phyloP scores from a whole-genome alignment of 805 yeast species.

The Pichia manshurica region DNA sequence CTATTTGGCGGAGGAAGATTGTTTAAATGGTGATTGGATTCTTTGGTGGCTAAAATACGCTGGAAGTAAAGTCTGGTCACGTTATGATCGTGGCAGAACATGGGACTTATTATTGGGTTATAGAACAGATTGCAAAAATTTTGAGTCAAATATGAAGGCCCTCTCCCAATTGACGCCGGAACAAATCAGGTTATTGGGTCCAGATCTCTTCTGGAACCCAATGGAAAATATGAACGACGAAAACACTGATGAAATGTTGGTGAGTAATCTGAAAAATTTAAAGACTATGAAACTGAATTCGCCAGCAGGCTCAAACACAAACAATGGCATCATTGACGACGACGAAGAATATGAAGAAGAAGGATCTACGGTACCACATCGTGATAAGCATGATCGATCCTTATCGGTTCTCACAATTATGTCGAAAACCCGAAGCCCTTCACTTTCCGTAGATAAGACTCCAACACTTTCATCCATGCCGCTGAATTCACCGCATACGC shows the following conservation, averaged over 20 bases:
- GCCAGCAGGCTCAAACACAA: too few relatives aligned
- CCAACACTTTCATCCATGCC: slow-evolving; percentile 25
- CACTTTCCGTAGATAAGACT: slow-evolving; percentile 21
- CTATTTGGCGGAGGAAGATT: slow-evolving; percentile 75
- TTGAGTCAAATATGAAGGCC: slow-evolving; percentile 23
- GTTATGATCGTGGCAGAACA: slow-evolving; percentile 74
- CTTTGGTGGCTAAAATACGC: slow-evolving; percentile 93
- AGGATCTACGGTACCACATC: not conserved
- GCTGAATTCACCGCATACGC: slow-evolving; percentile 13
- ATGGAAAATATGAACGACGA: slow-evolving; percentile 15
- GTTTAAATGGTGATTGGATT: slow-evolving; percentile 79
- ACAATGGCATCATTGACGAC: not conserved
- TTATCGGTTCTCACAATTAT: slow-evolving; percentile 28
- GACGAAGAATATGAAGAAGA: slow-evolving; percentile 1
- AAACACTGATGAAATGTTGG: not conserved
- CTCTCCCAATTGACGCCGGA: slow-evolving; percentile 20
- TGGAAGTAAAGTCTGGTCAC: slow-evolving; percentile 80
- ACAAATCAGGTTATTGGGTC: slow-evolving; percentile 36
- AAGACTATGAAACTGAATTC: too few relatives aligned
- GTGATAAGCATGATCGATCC: slow-evolving; percentile 22
- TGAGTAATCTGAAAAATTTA: not conserved
- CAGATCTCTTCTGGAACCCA: slow-evolving; percentile 61
- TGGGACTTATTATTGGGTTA: slow-evolving; percentile 89
- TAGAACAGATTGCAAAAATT: slow-evolving; percentile 37
- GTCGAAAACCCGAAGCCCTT: slow-evolving; percentile 20